These are phyloP conservation scores for Arabis hirsuta DNA, from an alignment of 345 rosid species.

Conservation along the genomic window DNA sequence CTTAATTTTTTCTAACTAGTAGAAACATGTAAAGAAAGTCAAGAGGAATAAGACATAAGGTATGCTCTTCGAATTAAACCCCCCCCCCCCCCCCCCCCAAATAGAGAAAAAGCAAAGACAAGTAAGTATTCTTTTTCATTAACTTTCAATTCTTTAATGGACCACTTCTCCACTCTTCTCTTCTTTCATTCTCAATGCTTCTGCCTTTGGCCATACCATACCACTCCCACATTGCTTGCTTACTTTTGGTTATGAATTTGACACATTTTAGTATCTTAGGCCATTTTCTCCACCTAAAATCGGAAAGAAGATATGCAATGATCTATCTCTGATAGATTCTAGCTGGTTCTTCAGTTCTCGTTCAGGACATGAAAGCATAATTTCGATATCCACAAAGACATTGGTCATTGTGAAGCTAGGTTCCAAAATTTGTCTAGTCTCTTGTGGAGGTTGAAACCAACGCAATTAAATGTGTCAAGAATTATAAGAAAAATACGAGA, in stretches of 20 bases:
- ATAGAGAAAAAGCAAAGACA: slow-evolving; percentile 32
- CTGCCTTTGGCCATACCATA: slow-evolving; percentile 39
- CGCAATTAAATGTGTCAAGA: no score
- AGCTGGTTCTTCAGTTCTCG: slow-evolving; percentile 33
- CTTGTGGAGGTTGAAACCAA: no score
- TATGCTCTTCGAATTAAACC: slow-evolving; percentile 16
- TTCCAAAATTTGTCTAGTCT: not conserved
- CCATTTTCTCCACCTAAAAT: slow-evolving; percentile 32
- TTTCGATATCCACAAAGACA: no score
- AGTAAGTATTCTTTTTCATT: slow-evolving; percentile 1
- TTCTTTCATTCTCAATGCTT: slow-evolving; percentile 41
- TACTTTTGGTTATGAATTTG: slow-evolving; percentile 38
- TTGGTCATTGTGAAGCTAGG: no score
- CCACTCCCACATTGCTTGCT: slow-evolving; percentile 41
- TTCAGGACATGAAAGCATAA: slow-evolving; percentile 9
- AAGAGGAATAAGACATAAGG: slow-evolving; percentile 31
- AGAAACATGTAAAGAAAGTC: slow-evolving; percentile 22
- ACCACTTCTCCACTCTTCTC: slow-evolving; percentile 46
- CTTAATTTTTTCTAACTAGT: slow-evolving; percentile 1
- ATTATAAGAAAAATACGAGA: no score
- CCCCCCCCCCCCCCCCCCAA: slow-evolving; percentile 30
- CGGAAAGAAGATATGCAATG: slow-evolving; percentile 15
- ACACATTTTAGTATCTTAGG: slow-evolving; percentile 35
- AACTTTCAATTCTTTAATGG: slow-evolving; percentile 28
- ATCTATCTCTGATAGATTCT: slow-evolving; percentile 12